These are phyloP conservation scores for Tuber umbilicatum DNA, from an alignment of 495 filamentous ascomycete genomes.

Conservation along the genomic window DNA sequence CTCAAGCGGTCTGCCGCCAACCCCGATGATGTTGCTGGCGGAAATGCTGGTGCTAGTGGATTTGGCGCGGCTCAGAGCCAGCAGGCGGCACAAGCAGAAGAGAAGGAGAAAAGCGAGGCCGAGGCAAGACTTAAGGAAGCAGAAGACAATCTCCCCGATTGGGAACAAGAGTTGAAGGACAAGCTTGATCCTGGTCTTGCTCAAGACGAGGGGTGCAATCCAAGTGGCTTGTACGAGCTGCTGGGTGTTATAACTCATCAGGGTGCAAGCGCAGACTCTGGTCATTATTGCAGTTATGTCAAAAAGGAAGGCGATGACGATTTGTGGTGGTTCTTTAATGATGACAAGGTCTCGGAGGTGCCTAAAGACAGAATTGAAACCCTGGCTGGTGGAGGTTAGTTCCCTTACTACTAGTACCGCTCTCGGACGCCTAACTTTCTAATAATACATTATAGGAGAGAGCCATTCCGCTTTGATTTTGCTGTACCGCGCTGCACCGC, in stretches of 20 bases:
- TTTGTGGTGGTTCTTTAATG: constrained; percentile 98
- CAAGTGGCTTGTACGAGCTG: constrained; percentile 88
- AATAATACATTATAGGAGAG: constrained; percentile 53
- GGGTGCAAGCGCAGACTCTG: constrained; percentile 91
- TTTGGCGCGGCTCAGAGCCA: constrained; percentile 37
- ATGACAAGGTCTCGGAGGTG: constrained; percentile 94
- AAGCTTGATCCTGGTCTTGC: constrained; percentile 58
- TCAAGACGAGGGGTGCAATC: constrained; percentile 75
- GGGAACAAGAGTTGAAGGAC: constrained; percentile 41
- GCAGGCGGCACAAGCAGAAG: constrained; percentile 39
- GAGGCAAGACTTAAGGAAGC: constrained; percentile 50
- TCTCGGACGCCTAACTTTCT: constrained; percentile 3
- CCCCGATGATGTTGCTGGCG: constrained; percentile 40
- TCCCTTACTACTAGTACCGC: neutral
- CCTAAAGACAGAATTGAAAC: constrained; percentile 83
- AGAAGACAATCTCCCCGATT: constrained; percentile 52
- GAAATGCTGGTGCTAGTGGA: constrained; percentile 37
- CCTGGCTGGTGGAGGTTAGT: constrained; percentile 77
- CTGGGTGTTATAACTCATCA: constrained; percentile 96
- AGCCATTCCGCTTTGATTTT: constrained; percentile 90
- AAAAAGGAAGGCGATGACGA: constrained; percentile 87
- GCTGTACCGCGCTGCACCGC: constrained; percentile 75
- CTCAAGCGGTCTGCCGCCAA: constrained; percentile 63
- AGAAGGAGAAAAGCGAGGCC: constrained; percentile 42
- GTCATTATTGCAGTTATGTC: constrained; percentile 95